phyloP scores from a whole-genome alignment of 805 yeast genomes.

The Cephaloascus fragrans region DNA sequence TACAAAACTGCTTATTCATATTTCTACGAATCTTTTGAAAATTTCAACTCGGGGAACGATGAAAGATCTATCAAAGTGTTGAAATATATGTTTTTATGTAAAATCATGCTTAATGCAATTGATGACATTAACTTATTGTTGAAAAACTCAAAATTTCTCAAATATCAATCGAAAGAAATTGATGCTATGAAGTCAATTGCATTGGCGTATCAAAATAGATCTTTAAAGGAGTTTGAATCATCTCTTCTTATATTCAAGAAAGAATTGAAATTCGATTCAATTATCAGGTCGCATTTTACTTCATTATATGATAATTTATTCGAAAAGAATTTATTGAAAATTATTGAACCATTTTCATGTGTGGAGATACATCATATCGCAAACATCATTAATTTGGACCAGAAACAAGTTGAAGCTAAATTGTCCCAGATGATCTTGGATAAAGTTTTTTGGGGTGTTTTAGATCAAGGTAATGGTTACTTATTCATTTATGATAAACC shows the following conservation, averaged over 20 bases:
- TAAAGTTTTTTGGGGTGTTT: constrained; percentile 88
- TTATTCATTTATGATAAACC: constrained; percentile 86
- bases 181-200: constrained; percentile 96
- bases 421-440: constrained; percentile 94
- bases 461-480: constrained; percentile 99
- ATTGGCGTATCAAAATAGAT: constrained; percentile 79
- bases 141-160: constrained; percentile 54
- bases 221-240: constrained; percentile 84
- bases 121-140: constrained; percentile 80
- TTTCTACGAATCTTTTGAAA: constrained; percentile 92
- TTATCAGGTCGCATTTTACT: constrained; percentile 84
- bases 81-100: constrained; percentile 87
- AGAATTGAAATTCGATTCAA: constrained; percentile 78
- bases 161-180: constrained; percentile 74
- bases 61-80: constrained; percentile 58
- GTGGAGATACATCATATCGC: constrained; percentile 92
- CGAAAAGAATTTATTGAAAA: constrained; percentile 87
- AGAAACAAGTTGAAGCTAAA: constrained; percentile 87
- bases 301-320: constrained; percentile 88
- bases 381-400: constrained; percentile 76
- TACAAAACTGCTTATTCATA: constrained; percentile 93
- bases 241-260: constrained; percentile 59
- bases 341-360: constrained; percentile 91
- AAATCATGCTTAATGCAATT: constrained; percentile 82
- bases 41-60: constrained; percentile 56